Percentiles rank a stretch among this genome's conserved stretches.
phyloP scores from a whole-genome alignment of 495 filamentous ascomycete genomes.

The Penicillium chermesinum region DNA sequence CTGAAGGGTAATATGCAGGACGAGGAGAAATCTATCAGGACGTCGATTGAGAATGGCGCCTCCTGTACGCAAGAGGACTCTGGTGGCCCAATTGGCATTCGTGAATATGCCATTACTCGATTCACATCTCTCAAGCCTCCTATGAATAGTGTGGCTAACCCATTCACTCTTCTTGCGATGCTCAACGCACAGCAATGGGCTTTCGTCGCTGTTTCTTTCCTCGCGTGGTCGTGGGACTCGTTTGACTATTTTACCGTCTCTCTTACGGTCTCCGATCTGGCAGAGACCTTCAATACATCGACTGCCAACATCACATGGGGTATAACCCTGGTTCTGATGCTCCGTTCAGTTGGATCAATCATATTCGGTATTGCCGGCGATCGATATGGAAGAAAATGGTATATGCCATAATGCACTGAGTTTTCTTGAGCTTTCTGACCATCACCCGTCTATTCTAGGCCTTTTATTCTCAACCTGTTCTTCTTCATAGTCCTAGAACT shows the following conservation, averaged over 20 bases:
- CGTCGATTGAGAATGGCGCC: background rate
- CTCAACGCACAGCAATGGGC: conserved; percentile 2
- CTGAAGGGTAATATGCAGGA: background rate
- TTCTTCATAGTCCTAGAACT: conserved; percentile 74
- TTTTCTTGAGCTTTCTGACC: background rate
- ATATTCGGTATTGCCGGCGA: conserved; percentile 71
- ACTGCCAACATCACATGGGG: conserved; percentile 73
- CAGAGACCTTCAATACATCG: conserved; percentile 52
- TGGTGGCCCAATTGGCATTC: background rate
- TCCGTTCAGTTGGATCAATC: conserved; percentile 66
- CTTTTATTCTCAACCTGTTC: conserved; percentile 71
- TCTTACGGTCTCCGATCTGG: conserved; percentile 56
- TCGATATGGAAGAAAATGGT: conserved; percentile 77
- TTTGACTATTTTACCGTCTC: conserved; percentile 82
- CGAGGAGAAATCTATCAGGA: conserved; percentile 1
- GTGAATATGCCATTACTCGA: conserved; percentile 1
- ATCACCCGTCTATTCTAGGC: conserved; percentile 16
- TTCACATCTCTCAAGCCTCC: conserved; percentile 1
- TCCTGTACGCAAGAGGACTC: background rate
- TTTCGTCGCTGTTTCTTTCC: conserved; percentile 41
- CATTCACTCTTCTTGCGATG: conserved; percentile 1
- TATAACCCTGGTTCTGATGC: conserved; percentile 67
- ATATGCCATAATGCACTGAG: background rate
- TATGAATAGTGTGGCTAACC: background rate
- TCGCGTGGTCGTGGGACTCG: conserved; percentile 70